Evolutionary conservation across 1,284 basidiomycete genomes (phyloP), one percentile per base, ranked within the genome.

Genomic region (Bothia castanella): DNA sequence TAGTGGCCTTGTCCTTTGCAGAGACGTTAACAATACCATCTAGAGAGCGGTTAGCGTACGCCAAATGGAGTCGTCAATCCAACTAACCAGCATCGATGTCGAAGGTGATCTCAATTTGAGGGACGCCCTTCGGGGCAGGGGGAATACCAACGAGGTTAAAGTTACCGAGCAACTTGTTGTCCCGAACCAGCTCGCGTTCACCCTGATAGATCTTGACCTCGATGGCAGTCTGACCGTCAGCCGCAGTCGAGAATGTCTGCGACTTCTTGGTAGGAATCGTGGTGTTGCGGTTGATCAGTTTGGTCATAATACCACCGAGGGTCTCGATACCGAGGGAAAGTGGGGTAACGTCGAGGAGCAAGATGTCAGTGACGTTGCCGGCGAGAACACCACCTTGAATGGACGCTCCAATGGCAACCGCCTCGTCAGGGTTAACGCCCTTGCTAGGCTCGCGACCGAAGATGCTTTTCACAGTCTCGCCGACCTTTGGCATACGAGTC

Each of bases 241-340:
- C 96, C 42, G 96, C 96, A 20, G 97, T 99, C 19, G 96, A 98
- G 82, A 98, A 99, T 49, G 89, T 89, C 72, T 98, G 95, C 4
- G 92, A 94, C 84, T 99, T 98, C 83, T 98, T 99, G 67, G 95
- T 98, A 19, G 96, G 96, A 74, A 98, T 98, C 55, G 96, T 98
- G 17, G 96, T 99, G 79, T 99, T 99, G 57, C 96, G 89, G 70
- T 84, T 88, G 74, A 95, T 94, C 45, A 93, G 80, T 71, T 91
- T 90, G 56, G 96, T 98, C 90, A 98, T 97, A 73, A 99, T 97
- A 71, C 96, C 96, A 64, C 96, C 96, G 54, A 97, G 90, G 9
- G 96, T 98, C 77, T 97, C 91, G 61, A 97, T 96, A 79, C 92
- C 92, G 57, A 96, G 87, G 0, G 93, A 95, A 2, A 96, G 78